Base-by-base conservation (phyloP, 306 rosid genomes). In the Sphenostylis stenocarpa region DNA sequence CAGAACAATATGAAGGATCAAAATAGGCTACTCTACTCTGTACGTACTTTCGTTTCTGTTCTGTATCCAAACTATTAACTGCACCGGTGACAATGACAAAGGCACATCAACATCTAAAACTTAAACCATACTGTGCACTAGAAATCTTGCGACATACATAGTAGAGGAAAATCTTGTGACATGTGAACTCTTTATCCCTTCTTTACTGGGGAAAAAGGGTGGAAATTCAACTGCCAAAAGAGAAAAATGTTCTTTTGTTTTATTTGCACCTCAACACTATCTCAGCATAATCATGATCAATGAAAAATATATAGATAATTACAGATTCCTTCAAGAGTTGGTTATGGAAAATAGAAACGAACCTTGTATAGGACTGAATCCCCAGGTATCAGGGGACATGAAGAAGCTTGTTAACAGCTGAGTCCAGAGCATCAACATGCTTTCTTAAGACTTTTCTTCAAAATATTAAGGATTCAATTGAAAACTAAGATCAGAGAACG, bases 331-430 rank as follows among this genome's bases (percentile, higher is more conserved):
- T 65, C 8, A 36, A 34, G 43, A 61, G 61, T 24, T 31, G n/a
- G 78, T 34, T n/a, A 53, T 45, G 64, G 29, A 7, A 64, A 36
- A 77, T 52, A 44, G 75, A 77, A 64, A 39, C 58, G 47, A 33
- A 71, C 82, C 81, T 77, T 70, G 24, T 23, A 44, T 39, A 52
- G n/a, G 62, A 68, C 66, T 10, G 74, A 56, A 76, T 58, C 62
- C 68, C 15, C 8, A 19, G 2, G 61, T 23, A 31, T 90, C 90
- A 92, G 21, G 98, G 89, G 78, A 87, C 70, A 41, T 86, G 87
- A 65, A 92, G 86, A 69, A 88, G 89, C 87, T 53, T 90, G 92
- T 85, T 89, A 57, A 92, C 98, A 31, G 92, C 96, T 0, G 89
- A 78, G 78, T 89, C 97, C 47, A 92, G 80, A 74, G 85, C 84